phyloP scores from a whole-genome alignment of 805 yeast species.

The Kazachstania kunashirensis region DNA sequence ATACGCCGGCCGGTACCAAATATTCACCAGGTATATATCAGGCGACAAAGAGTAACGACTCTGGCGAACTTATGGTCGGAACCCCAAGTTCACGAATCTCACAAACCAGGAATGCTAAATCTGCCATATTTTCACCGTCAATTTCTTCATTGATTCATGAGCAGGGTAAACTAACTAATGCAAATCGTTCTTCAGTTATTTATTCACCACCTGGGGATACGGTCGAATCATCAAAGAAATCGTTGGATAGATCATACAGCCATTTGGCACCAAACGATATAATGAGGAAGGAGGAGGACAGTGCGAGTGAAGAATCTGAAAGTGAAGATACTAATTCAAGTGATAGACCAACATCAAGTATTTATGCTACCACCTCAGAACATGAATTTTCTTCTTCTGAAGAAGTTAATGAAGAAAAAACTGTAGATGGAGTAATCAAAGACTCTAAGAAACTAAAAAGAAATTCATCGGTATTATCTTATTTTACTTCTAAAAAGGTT shows the following conservation, averaged over 20 bases:
- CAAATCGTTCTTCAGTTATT: background rate
- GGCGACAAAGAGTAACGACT: background rate
- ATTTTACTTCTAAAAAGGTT: conserved; percentile 25
- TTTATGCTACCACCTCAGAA: conserved; percentile 18
- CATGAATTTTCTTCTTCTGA: conserved; percentile 1
- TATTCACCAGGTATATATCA: too few relatives aligned
- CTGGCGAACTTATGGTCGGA: background rate
- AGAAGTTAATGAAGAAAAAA: background rate
- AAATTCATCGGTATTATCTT: conserved; percentile 50
- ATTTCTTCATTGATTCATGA: background rate
- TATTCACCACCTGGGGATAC: background rate
- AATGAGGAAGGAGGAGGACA: background rate
- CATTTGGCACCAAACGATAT: too few relatives aligned
- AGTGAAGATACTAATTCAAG: conserved; percentile 2
- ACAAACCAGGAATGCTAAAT: background rate
- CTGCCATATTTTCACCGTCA: conserved; percentile 2
- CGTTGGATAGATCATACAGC: background rate
- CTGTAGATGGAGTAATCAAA: background rate
- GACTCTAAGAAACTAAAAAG: conserved; percentile 36
- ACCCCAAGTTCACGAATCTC: background rate
- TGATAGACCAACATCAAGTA: conserved; percentile 38
- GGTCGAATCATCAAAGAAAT: background rate
- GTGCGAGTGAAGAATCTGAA: background rate
- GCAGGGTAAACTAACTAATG: background rate
- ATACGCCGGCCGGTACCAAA: too few relatives aligned